These are phyloP conservation scores for Lichenothelia convexa DNA, from an alignment of 495 filamentous ascomycete genomes.

Conservation along the genomic window DNA sequence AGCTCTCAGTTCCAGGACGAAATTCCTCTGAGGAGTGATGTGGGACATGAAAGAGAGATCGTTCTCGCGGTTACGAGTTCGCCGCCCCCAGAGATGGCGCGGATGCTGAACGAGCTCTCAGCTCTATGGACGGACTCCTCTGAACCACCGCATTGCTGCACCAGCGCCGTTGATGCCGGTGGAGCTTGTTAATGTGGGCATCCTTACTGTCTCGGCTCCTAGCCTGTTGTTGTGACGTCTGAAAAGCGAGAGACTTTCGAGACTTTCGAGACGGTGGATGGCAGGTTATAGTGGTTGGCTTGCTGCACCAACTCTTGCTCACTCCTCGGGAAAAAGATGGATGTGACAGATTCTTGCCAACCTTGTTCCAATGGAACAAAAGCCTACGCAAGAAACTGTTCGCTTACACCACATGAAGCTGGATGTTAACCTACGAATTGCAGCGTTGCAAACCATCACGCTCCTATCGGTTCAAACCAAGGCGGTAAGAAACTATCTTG, in stretches of 20 bases:
- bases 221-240: too few relatives aligned
- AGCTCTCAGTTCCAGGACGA: slow-evolving; percentile 80
- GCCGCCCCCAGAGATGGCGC: too few relatives aligned
- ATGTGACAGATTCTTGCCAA: slow-evolving; percentile 59
- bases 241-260: too few relatives aligned
- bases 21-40: too few relatives aligned
- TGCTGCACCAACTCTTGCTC: slow-evolving; percentile 68
- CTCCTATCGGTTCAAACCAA: slow-evolving; percentile 75
- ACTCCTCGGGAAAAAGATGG: slow-evolving; percentile 44
- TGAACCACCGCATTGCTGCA: too few relatives aligned
- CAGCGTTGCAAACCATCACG: slow-evolving; percentile 68
- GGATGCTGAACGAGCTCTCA: too few relatives aligned
- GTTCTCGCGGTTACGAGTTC: too few relatives aligned
- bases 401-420: slow-evolving; percentile 48
- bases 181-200: too few relatives aligned
- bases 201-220: too few relatives aligned
- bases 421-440: slow-evolving; percentile 65
- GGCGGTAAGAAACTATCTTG: slow-evolving; percentile 69
- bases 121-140: too few relatives aligned
- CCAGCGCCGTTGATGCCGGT: too few relatives aligned
- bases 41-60: too few relatives aligned
- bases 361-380: slow-evolving; percentile 56
- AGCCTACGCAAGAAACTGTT: slow-evolving; percentile 57
- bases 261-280: slow-evolving; percentile 84
- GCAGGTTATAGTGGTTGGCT: slow-evolving; percentile 73